Evolutionary conservation across 495 filamentous ascomycete species (phyloP).

Genomic region (Aspergillus haitiensis): DNA sequence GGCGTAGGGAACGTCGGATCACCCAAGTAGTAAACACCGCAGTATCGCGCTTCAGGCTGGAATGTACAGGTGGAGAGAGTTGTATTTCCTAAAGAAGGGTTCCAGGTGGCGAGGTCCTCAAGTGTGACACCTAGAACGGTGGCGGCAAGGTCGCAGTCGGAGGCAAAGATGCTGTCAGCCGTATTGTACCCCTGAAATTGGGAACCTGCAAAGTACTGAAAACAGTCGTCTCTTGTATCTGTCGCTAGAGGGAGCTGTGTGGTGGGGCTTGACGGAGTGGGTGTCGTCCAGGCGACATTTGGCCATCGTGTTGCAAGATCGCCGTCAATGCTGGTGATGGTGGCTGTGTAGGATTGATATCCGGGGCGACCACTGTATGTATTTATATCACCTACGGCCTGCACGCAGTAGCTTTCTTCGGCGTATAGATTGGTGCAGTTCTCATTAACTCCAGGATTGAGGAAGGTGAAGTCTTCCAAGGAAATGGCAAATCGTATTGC

Average conservation of each 20-base stretch:
- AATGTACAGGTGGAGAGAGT: not conserved
- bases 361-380: constrained; percentile 7
- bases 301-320: not conserved
- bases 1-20: too few species aligned
- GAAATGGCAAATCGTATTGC: constrained; percentile 13
- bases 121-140: not conserved
- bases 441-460: constrained; percentile 8
- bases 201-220: not conserved
- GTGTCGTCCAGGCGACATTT: not conserved
- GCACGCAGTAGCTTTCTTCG: constrained; percentile 10
- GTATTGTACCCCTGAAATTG: not conserved
- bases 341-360: not conserved
- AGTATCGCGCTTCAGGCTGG: not conserved
- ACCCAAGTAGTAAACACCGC: not conserved
- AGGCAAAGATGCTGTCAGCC: not conserved
- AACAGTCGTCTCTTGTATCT: not conserved
- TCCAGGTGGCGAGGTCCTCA: not conserved
- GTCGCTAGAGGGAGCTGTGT: not conserved
- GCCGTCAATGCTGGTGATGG: not conserved
- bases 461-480: constrained; percentile 13
- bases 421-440: constrained; percentile 14
- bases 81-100: not conserved
- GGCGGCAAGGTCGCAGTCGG: not conserved
- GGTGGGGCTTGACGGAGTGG: not conserved
- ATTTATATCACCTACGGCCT: constrained; percentile 9